A percentile compares a stretch with the other conserved stretches of the same genome.
Conservation (phyloP, 2,329 filamentous ascomycete genomes). For the Monosporascus ibericus region DNA sequence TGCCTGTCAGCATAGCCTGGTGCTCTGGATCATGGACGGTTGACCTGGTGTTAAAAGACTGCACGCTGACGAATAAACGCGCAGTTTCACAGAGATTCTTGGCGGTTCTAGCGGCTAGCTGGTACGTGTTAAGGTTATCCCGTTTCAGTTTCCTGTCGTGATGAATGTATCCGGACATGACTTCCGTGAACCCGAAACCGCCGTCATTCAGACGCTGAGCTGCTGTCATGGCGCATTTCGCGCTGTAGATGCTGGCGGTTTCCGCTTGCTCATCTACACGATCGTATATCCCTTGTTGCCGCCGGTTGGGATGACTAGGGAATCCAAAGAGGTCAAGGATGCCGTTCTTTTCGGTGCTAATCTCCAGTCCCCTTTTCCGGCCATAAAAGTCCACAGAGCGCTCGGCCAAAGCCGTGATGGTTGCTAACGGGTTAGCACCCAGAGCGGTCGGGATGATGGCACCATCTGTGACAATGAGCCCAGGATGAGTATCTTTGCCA, state of each 20-base stretch:
- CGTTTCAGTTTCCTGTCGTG: slow-evolving; percentile 32
- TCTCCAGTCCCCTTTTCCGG: slow-evolving; percentile 31
- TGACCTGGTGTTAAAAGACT: slow-evolving; percentile 45
- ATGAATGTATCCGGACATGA: slow-evolving; percentile 58
- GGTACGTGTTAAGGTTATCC: slow-evolving; percentile 45
- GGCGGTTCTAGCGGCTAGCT: slow-evolving; percentile 45
- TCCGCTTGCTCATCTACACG: slow-evolving; percentile 27
- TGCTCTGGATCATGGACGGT: slow-evolving; percentile 43
- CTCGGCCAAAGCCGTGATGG: slow-evolving; percentile 63
- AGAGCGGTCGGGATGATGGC: slow-evolving; percentile 56
- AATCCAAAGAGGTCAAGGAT: slow-evolving; percentile 49
- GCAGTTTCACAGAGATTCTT: slow-evolving; percentile 49
- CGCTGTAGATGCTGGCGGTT: slow-evolving; percentile 28
- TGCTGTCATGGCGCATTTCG: slow-evolving; percentile 31
- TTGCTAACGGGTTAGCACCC: slow-evolving; percentile 62
- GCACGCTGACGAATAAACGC: slow-evolving; percentile 53
- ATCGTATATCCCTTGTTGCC: slow-evolving; percentile 10
- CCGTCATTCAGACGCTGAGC: slow-evolving; percentile 38
- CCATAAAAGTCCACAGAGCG: slow-evolving; percentile 50
- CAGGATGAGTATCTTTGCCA: slow-evolving; percentile 44
- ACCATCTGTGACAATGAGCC: slow-evolving; percentile 57
- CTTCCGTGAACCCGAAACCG: slow-evolving; percentile 56
- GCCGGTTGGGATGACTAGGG: slow-evolving; percentile 33
- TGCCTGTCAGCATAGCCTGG: slow-evolving; percentile 50
- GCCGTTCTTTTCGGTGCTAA: slow-evolving; percentile 40